Percentiles rank a stretch among this genome's conserved stretches.
Conservation (phyloP, 2,329 filamentous ascomycete genomes). For the Cladosporium oxysporum region DNA sequence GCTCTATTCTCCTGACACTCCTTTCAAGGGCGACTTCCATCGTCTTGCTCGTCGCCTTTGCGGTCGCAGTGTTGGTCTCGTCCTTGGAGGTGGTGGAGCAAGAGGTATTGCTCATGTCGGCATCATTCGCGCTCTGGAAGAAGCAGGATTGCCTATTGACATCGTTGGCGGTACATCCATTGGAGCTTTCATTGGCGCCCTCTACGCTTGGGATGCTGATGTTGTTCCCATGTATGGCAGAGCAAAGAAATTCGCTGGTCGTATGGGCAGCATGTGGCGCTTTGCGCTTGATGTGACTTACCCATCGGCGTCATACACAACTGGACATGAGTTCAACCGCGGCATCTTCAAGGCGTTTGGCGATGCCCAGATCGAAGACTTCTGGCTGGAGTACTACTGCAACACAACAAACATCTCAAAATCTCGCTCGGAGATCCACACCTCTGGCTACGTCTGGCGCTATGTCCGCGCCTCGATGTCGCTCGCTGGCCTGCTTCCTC, state of each 20-base stretch:
- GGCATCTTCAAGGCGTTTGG: constrained; percentile 99
- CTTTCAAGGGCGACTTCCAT: constrained; percentile 96
- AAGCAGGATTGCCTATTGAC: constrained; percentile 94
- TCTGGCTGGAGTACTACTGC: constrained; percentile 98
- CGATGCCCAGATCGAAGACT: constrained; percentile 96
- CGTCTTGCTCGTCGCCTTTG: constrained; percentile 85
- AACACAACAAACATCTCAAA: constrained; percentile 99
- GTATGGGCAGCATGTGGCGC: constrained; percentile 99
- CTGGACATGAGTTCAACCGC: constrained; percentile 97
- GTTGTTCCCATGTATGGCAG: constrained; percentile 95
- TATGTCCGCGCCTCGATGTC: constrained; percentile 98
- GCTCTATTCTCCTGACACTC: constrained; percentile 85
- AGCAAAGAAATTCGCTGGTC: constrained; percentile 93
- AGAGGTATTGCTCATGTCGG: constrained; percentile 90
- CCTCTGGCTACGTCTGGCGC: constrained; percentile 94
- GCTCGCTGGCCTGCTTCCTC: constrained; percentile 85
- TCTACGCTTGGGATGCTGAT: constrained; percentile 95
- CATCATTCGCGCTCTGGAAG: constrained; percentile 91
- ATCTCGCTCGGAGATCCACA: constrained; percentile 87
- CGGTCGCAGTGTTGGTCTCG: constrained; percentile 90
- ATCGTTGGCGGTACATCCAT: constrained; percentile 95
- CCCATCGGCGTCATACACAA: constrained; percentile 94
- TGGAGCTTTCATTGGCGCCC: constrained; percentile 87
- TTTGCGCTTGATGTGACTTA: constrained; percentile 96
- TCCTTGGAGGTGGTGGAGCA: constrained; percentile 90